These are phyloP conservation scores for Meyerozyma sp. DNA, from an alignment of 1,139 yeast genomes.

Conservation along the genomic window DNA sequence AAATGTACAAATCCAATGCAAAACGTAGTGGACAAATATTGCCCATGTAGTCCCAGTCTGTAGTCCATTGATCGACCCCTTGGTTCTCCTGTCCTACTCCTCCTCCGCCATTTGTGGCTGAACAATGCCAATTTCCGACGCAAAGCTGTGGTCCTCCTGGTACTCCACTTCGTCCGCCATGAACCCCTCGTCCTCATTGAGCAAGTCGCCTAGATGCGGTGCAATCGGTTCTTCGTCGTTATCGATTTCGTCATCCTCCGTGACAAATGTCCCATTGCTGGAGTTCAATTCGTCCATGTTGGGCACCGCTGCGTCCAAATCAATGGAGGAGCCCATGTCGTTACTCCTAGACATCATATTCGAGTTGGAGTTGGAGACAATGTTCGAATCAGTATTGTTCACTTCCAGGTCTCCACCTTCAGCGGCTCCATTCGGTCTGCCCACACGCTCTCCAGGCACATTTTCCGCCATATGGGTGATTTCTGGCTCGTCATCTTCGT, in stretches of 20 bases:
- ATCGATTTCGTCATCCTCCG: slow-evolving; percentile 8
- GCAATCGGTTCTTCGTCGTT: slow-evolving; percentile 9
- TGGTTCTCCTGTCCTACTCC: background rate
- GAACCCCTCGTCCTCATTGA: slow-evolving; percentile 25
- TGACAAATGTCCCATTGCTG: slow-evolving; percentile 10
- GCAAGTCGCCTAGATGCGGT: slow-evolving; percentile 5
- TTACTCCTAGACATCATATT: background rate
- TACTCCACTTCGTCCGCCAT: slow-evolving; percentile 60
- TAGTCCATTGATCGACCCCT: no score
- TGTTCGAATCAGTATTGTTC: background rate
- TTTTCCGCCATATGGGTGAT: slow-evolving; percentile 9
- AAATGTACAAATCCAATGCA: no score
- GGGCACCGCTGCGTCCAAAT: slow-evolving; percentile 46
- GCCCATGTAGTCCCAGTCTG: no score
- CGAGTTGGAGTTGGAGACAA: background rate
- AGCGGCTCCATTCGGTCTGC: slow-evolving; percentile 3
- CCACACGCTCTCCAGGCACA: slow-evolving; percentile 19
- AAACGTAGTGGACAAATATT: no score
- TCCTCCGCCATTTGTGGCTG: background rate
- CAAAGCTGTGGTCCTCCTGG: slow-evolving; percentile 47
- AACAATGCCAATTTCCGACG: background rate
- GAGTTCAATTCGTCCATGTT: slow-evolving; percentile 17
- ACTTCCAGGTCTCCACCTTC: slow-evolving; percentile 3
- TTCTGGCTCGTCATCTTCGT: slow-evolving; percentile 10
- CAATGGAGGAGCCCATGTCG: slow-evolving; percentile 11